Evolutionary conservation across 23 red algal genomes (phyloP).

Genomic region (Gracilariopsis chorda): DNA sequence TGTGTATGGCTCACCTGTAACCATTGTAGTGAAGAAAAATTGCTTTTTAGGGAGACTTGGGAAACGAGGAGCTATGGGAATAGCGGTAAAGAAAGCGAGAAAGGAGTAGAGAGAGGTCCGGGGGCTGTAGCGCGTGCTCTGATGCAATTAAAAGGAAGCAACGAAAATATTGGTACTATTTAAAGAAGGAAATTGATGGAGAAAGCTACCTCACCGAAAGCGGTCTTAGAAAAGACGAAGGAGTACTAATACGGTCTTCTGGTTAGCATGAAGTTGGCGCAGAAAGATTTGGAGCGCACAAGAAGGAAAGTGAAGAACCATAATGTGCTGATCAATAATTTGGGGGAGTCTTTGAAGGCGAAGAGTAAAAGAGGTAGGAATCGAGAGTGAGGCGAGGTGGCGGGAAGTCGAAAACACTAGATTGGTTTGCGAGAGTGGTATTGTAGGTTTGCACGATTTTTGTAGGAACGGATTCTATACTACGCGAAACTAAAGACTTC

Average conservation of each 20-base stretch:
- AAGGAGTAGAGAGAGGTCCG: too few species aligned
- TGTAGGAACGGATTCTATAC: neutral
- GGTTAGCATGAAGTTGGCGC: slow-evolving; percentile 8
- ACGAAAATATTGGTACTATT: neutral
- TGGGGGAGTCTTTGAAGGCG: neutral
- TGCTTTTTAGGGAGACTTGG: too few species aligned
- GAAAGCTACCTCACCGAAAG: neutral
- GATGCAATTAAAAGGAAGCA: neutral
- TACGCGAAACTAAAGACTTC: neutral
- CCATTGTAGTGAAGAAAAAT: too few species aligned
- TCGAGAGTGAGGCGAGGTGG: neutral
- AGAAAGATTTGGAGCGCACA: neutral
- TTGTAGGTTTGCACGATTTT: neutral
- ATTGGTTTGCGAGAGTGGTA: neutral
- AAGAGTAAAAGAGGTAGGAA: neutral
- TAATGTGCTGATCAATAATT: neutral
- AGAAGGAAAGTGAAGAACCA: neutral
- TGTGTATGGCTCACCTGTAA: too few species aligned
- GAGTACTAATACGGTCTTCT: neutral
- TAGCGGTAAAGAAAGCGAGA: too few species aligned
- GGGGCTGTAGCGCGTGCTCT: too few species aligned
- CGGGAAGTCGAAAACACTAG: neutral
- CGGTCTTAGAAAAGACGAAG: neutral
- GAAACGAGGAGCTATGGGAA: too few species aligned
- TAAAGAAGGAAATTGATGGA: neutral